Percentiles rank a stretch among this genome's conserved stretches.
phyloP scores from a whole-genome alignment of 192 early-diverging fungal species.

The Mortierella claussenii region DNA sequence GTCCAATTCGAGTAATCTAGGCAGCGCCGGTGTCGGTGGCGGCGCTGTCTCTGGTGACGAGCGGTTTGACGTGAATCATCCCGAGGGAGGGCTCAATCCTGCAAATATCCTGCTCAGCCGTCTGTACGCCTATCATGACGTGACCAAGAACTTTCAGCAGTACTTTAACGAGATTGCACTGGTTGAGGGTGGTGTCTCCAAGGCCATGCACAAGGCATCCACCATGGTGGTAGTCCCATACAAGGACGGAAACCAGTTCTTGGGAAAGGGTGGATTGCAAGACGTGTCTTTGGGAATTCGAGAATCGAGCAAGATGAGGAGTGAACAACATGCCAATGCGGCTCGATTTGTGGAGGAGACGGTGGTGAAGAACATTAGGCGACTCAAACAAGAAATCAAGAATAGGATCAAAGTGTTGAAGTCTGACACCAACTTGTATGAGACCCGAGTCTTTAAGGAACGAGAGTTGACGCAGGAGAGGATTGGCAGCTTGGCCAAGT shows the following conservation, averaged over 20 bases:
- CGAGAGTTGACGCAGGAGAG: constrained; percentile 52
- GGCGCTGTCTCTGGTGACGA: no score
- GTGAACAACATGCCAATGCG: constrained; percentile 49
- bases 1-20: constrained; percentile 5
- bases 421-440: constrained; percentile 34
- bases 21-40: neutral
- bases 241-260: constrained; percentile 44
- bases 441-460: constrained; percentile 51
- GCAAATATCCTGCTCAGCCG: constrained; percentile 52
- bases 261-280: constrained; percentile 39
- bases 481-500: constrained; percentile 49
- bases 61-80: no score
- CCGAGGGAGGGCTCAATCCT: constrained; percentile 38
- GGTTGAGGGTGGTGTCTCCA: constrained; percentile 30
- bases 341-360: constrained; percentile 46
- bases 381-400: constrained; percentile 57
- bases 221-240: constrained; percentile 27
- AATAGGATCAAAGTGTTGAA: constrained; percentile 43
- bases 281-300: constrained; percentile 44
- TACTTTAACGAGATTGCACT: constrained; percentile 50
- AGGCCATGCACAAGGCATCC: constrained; percentile 35
- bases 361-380: constrained; percentile 40
- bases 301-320: constrained; percentile 37
- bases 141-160: constrained; percentile 49
- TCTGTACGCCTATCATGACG: constrained; percentile 27